Evolutionary conservation across 495 filamentous ascomycete species (phyloP), one percentile per base, ranked within the genome.

Genomic region (Cercophora newfieldiana): DNA sequence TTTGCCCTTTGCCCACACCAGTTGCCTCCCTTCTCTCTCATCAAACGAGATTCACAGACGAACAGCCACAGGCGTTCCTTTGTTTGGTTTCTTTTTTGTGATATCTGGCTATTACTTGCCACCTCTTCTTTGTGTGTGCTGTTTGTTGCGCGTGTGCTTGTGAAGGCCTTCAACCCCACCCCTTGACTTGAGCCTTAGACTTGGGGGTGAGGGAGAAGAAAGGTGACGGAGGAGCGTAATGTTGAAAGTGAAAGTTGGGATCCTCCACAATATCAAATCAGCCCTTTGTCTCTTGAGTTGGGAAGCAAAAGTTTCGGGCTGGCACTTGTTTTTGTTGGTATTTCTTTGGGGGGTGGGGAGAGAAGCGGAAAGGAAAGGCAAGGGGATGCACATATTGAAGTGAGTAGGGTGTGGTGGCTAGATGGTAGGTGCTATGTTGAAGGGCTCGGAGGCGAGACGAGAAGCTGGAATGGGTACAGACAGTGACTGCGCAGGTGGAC

Each of bases 301-400:
- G 18, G 37, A 44, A 44, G 37, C 10, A 57, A 58, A 64, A 65
- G 53, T 49, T 49, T 57, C 51, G 51, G 51, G 26, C 25, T 25
- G 22, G 51, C 51, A 55, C 44, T 49, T 59, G 16, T 51, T 51
- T 57, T 59, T 59, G 26, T 3, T 24, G 51, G 21, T 18, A 5
- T 44, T 44, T 16, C 37, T 44, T 44, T 44, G 37, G 37, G 10
- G 10, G 18, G n/a, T n/a, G 0, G 51, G 26, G 19, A 24, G 21
- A 18, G 21, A 12, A 28, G 51, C 0, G 51, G 51, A 55, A 26
- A 12, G 19, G 6, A 24, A 18, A 14, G 37, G 12, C 18, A 16
- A 14, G 12, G 37, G 37, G 10, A 4, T 44, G 37, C 37, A 44
- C 37, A 44, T 44, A 44, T 14, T 44, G 12, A 14, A 44, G 3